Conservation (phyloP, 2,329 filamentous ascomycete species). For the Pezicula neosporulosa region DNA sequence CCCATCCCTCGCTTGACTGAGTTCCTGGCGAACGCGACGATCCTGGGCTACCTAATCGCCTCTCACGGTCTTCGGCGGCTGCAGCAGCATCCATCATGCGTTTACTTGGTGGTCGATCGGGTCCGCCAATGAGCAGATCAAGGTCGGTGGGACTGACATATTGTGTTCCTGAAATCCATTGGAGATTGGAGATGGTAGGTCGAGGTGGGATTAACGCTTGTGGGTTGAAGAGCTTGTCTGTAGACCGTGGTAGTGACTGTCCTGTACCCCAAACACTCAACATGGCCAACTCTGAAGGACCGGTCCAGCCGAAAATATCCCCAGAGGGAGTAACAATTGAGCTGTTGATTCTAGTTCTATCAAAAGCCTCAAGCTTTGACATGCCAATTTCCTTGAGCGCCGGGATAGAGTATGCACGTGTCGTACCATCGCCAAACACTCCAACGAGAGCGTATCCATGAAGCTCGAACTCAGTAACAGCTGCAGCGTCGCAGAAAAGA, state of each 20-base stretch:
- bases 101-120: conserved; percentile 83
- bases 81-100: conserved; percentile 79
- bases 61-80: conserved; percentile 67
- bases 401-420: conserved; percentile 83
- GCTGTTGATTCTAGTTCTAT: conserved; percentile 67
- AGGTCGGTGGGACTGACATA: conserved; percentile 84
- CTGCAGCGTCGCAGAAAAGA: conserved; percentile 73
- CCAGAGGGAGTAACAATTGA: conserved; percentile 73
- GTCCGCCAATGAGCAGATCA: conserved; percentile 85
- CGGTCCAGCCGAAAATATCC: conserved; percentile 83
- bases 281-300: conserved; percentile 79
- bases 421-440: conserved; percentile 78
- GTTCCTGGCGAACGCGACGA: conserved; percentile 26
- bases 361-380: conserved; percentile 64
- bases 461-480: conserved; percentile 70
- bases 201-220: conserved; percentile 70
- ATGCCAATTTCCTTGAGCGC: conserved; percentile 79
- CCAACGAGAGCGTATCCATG: conserved; percentile 77
- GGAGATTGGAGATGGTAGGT: conserved; percentile 90
- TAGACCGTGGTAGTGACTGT: conserved; percentile 53
- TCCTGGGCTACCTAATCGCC: conserved; percentile 34
- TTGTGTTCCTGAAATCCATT: conserved; percentile 96
- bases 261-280: conserved; percentile 84
- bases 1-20: conserved; percentile 54
- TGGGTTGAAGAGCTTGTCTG: conserved; percentile 79